Evolutionary conservation across 768 basidiomycete genomes (phyloP).

Genomic region (Lyophyllum shimeji): DNA sequence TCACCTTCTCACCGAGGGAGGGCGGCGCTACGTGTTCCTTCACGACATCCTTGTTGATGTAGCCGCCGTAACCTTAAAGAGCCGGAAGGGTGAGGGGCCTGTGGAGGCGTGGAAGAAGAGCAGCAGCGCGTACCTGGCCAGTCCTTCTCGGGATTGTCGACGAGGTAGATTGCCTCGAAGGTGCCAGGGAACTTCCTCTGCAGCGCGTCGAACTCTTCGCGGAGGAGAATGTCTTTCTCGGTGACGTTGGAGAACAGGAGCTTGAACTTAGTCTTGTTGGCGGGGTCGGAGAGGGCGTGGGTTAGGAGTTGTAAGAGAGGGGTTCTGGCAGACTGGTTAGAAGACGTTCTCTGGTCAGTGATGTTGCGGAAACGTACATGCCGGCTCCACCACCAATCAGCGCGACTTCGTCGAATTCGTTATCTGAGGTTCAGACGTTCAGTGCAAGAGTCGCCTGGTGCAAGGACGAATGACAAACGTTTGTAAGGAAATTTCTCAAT

Average conservation of each 20-base stretch:
- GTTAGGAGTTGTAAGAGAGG: constrained; percentile 82
- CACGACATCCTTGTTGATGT: constrained; percentile 70
- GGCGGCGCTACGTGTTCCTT: constrained; percentile 70
- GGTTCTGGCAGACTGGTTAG: constrained; percentile 46
- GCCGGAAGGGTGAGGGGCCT: not conserved
- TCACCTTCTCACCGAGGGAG: constrained; percentile 71
- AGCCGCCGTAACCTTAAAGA: constrained; percentile 63
- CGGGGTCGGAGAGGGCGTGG: constrained; percentile 67
- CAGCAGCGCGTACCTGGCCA: constrained; percentile 48
- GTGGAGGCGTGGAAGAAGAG: not conserved
- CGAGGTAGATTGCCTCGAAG: constrained; percentile 81
- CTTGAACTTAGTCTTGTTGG: constrained; percentile 93
- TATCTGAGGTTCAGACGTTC: constrained; percentile 43
- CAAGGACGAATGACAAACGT: constrained; percentile 37
- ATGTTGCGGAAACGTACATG: constrained; percentile 53
- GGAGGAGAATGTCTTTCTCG: constrained; percentile 87
- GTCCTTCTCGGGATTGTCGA: constrained; percentile 68
- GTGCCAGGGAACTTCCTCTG: constrained; percentile 67
- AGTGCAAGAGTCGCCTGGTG: not conserved
- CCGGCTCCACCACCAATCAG: constrained; percentile 94
- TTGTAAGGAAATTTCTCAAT: constrained; percentile 86
- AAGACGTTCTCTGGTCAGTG: not conserved
- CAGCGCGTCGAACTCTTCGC: constrained; percentile 71
- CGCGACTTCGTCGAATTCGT: constrained; percentile 83
- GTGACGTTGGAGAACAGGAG: constrained; percentile 90